phyloP scores from a whole-genome alignment of 805 yeast species.

The Myxozyma neglecta region DNA sequence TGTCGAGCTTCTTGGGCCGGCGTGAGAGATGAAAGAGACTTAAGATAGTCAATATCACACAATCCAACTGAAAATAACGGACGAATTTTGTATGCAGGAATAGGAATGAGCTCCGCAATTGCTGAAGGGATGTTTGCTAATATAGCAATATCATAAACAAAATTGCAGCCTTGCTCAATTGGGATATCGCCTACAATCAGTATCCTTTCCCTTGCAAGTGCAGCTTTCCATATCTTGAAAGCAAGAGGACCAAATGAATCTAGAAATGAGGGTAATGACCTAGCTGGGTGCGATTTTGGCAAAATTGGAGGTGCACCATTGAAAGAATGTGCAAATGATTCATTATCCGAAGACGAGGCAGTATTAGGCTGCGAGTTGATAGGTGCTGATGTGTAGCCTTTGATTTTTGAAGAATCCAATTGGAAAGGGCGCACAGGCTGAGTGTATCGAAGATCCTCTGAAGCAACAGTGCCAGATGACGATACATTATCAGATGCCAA shows the following conservation, averaged over 20 bases:
- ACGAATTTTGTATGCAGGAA: slow-evolving; percentile 29
- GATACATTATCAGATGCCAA: slow-evolving; percentile 36
- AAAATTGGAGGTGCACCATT: slow-evolving; percentile 33
- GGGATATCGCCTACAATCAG: slow-evolving; percentile 43
- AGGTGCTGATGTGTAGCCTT: not conserved
- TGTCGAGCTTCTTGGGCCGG: slow-evolving; percentile 28
- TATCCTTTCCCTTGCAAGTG: slow-evolving; percentile 58
- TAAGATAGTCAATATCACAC: slow-evolving; percentile 23
- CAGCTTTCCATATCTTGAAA: slow-evolving; percentile 63
- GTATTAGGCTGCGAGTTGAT: not conserved
- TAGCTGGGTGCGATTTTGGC: slow-evolving; percentile 40
- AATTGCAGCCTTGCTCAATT: slow-evolving; percentile 48
- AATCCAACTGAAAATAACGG: slow-evolving; percentile 27
- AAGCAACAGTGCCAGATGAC: slow-evolving; percentile 44
- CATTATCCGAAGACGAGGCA: slow-evolving; percentile 12
- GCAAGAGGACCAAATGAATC: slow-evolving; percentile 62
- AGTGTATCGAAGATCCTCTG: slow-evolving; percentile 43
- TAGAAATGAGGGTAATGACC: slow-evolving; percentile 46
- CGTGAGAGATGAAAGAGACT: slow-evolving; percentile 16
- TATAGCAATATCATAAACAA: slow-evolving; percentile 58
- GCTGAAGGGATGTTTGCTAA: slow-evolving; percentile 66
- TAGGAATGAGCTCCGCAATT: slow-evolving; percentile 42
- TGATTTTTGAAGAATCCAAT: slow-evolving; percentile 18
- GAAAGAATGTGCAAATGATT: slow-evolving; percentile 43
- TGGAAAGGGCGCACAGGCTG: slow-evolving; percentile 31